Conservation (phyloP, 495 filamentous ascomycete species). For the Pyrenopolyporus hunteri region DNA sequence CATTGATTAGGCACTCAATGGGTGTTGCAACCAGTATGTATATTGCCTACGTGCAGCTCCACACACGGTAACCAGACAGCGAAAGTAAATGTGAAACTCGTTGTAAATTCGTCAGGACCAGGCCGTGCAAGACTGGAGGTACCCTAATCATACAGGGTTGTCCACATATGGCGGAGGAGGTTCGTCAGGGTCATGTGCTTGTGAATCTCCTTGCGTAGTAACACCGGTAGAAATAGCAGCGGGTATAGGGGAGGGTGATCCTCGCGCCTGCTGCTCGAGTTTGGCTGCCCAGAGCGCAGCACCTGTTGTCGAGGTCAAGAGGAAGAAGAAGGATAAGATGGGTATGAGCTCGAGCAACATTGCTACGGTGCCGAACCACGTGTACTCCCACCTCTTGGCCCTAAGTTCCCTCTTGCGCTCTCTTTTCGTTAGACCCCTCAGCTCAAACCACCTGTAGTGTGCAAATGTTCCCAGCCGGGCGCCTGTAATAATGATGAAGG, state of each 20-base stretch:
- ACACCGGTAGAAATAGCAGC: neutral
- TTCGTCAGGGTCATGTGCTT: constrained; percentile 38
- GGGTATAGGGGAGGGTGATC: neutral
- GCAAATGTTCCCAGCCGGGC: constrained; percentile 63
- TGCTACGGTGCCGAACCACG: constrained; percentile 63
- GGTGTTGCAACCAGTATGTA: neutral
- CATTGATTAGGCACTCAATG: neutral
- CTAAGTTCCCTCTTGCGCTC: constrained; percentile 68
- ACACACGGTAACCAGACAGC: neutral
- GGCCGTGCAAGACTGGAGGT: neutral
- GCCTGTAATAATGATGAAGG: constrained; percentile 77
- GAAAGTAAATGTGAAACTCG: neutral
- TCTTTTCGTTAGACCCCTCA: constrained; percentile 71
- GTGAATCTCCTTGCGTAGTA: constrained; percentile 10
- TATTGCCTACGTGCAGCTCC: neutral
- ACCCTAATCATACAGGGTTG: constrained; percentile 39
- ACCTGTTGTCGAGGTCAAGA: constrained; percentile 78
- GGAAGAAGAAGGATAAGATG: constrained; percentile 82
- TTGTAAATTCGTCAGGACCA: neutral
- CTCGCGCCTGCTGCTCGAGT: constrained; percentile 49
- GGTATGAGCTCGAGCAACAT: constrained; percentile 75
- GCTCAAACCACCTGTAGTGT: constrained; percentile 77
- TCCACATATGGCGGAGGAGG: constrained; percentile 43
- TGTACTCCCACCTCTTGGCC: constrained; percentile 71
- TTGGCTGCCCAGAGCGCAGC: constrained; percentile 84